Evolutionary conservation across 352 stramenopile genomes (phyloP), one percentile per base, ranked within the genome.

Genomic region (Pythium vanterpoolii): DNA sequence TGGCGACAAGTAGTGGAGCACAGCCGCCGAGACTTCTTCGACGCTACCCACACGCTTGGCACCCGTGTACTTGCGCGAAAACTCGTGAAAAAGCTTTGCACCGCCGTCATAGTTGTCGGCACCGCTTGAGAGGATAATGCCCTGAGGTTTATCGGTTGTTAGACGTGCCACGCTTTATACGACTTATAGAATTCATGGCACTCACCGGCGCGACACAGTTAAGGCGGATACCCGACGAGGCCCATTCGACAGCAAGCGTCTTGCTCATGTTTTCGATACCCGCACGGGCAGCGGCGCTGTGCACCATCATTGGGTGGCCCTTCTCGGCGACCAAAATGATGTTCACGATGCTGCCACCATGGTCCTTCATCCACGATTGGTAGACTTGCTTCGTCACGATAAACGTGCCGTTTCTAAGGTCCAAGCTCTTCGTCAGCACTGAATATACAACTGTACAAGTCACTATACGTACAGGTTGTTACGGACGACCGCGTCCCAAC

Each of bases 201-300:
- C 59, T 40, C 68, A 87, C 77, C 28, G 90, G 91, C 53, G 90
- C 76, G 11, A 98, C 90, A 58, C 83, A 96, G 73, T 98, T 98
- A 50, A 98, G 68, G 27, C 87, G 77, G 31, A 98, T 95, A 21
- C 81, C 83, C n/a, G 68, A 88, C 30, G 89, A 76, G 26, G 94
- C 93, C 93, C 93, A 98, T 73, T 98, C 93, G 21, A 93, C 76
- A 44, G 87, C 83, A 24, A 98, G 76, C n/a, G 90, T 97, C 61
- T 96, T 96, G 54, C 73, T 89, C 69, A 98, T 80, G 66, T 97
- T 98, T 68, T 97, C 88, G 19, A 98, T 87, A 9, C 77, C 91
- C 18, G 90, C 91, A 28, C 93, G 78, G 33, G 90, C 87, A 14
- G 90, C 89, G 43, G 81, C 77, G 43, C 74, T 87, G 68, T 97